phyloP scores from a whole-genome alignment of 176 grass and related monocot species.

The Ampelocalamus luodianensis region DNA sequence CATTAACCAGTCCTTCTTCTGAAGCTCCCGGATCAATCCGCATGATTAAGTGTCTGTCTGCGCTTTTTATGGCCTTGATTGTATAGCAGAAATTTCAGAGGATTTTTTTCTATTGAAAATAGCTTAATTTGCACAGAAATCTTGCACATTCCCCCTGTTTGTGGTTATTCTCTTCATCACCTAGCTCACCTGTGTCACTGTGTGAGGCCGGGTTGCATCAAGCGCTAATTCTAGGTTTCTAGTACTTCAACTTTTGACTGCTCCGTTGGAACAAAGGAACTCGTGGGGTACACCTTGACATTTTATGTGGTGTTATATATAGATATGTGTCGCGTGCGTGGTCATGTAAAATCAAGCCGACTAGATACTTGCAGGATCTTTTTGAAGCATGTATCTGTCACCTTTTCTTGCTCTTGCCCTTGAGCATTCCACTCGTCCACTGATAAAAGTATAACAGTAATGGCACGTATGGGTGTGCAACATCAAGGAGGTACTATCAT shows the following conservation, averaged over 20 bases:
- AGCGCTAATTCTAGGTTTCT: neutral
- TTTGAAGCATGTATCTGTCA: conserved; percentile 2
- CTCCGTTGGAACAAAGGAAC: neutral
- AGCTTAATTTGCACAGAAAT: neutral
- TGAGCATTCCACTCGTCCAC: neutral
- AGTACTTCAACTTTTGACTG: neutral
- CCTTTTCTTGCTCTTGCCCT: neutral
- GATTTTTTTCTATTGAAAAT: neutral
- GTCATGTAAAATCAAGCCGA: neutral
- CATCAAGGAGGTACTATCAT: neutral
- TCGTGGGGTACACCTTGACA: neutral
- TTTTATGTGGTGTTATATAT: conserved; percentile 40
- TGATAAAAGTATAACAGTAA: neutral
- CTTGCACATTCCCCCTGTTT: neutral
- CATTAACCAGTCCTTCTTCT: neutral
- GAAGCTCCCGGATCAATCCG: neutral
- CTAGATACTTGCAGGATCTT: neutral
- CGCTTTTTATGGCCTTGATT: neutral
- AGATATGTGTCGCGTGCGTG: neutral
- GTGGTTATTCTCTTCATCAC: neutral
- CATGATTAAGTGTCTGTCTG: neutral
- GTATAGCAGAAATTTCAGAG: neutral
- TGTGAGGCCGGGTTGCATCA: too few species aligned
- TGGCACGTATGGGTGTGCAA: neutral
- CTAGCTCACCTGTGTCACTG: too few species aligned